phyloP scores from a whole-genome alignment of 1,284 basidiomycete species.

The Puccinia novopanici region DNA sequence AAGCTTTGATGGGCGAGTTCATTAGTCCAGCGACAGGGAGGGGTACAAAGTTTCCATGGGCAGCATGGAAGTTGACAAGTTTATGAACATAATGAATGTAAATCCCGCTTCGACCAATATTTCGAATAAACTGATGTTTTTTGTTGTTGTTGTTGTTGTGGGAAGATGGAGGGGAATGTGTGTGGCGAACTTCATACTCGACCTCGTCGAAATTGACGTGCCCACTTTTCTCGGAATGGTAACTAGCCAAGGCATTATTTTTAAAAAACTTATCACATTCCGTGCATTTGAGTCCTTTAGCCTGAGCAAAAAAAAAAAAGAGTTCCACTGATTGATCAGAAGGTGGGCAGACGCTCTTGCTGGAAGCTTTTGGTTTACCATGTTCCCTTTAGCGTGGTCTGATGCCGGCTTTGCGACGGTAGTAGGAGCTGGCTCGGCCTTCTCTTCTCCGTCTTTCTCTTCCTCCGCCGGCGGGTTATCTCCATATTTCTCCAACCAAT shows the following conservation, averaged over 20 bases:
- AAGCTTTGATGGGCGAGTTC: conserved; percentile 58
- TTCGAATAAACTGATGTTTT: conserved; percentile 45
- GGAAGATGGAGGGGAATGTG: background rate
- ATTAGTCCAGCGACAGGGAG: background rate
- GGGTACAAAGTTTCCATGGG: conserved; percentile 43
- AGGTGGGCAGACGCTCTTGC: no score
- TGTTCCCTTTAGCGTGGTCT: background rate
- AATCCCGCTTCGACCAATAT: conserved; percentile 50
- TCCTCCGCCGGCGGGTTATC: background rate
- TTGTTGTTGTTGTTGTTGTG: background rate
- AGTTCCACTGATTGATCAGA: no score
- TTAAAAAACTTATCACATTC: conserved; percentile 60
- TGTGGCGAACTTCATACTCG: conserved; percentile 73
- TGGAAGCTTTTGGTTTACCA: background rate
- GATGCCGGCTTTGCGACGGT: background rate
- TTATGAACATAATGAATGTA: conserved; percentile 79
- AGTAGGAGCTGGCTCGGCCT: background rate
- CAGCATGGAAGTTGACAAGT: conserved; percentile 73
- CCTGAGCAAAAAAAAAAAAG: background rate
- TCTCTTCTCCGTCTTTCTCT: conserved; percentile 6
- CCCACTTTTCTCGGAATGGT: conserved; percentile 91
- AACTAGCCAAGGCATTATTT: conserved; percentile 83
- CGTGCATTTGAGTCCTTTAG: conserved; percentile 34
- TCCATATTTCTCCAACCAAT: conserved; percentile 30
- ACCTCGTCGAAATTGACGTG: conserved; percentile 80